A percentile compares a stretch with the other conserved stretches of the same genome.
Evolutionary conservation across 2,329 filamentous ascomycete genomes (phyloP).

Genomic region (Aspergillus sp.): DNA sequence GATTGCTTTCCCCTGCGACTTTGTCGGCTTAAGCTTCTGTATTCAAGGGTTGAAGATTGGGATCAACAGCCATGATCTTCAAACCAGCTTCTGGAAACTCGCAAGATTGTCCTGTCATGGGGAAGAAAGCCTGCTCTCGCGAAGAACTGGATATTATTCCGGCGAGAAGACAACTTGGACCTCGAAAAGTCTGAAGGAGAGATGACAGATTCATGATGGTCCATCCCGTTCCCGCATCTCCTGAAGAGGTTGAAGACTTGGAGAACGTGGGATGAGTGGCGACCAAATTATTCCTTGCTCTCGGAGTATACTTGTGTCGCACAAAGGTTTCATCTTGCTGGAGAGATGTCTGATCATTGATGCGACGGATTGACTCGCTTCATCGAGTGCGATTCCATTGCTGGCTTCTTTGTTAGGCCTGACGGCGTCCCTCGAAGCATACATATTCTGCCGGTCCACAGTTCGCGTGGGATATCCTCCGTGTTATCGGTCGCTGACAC

Average conservation of each 20-base stretch:
- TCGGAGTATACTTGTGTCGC: conserved; percentile 1
- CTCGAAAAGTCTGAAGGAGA: not conserved
- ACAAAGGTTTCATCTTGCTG: conserved; percentile 5
- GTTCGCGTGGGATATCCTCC: conserved; percentile 2
- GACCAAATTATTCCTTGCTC: not conserved
- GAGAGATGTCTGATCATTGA: not conserved
- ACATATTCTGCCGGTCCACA: not conserved
- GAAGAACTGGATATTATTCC: not conserved
- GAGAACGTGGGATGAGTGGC: not conserved
- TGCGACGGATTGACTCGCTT: not conserved
- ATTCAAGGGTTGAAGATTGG: conserved; percentile 3
- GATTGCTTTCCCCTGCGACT: not conserved
- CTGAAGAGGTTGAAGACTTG: not conserved
- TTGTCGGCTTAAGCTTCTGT: conserved; percentile 8
- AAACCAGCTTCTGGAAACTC: not conserved
- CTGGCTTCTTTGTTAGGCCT: not conserved
- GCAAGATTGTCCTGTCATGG: not conserved
- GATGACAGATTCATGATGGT: not conserved
- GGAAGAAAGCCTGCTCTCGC: not conserved
- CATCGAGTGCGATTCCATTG: not conserved
- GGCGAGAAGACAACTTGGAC: not conserved
- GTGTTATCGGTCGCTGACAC: not conserved
- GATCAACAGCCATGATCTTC: conserved; percentile 11
- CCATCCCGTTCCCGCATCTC: no score
- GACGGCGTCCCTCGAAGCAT: not conserved